Conservation (phyloP, 2,329 filamentous ascomycete genomes). For the Colletotrichum theobromicola region DNA sequence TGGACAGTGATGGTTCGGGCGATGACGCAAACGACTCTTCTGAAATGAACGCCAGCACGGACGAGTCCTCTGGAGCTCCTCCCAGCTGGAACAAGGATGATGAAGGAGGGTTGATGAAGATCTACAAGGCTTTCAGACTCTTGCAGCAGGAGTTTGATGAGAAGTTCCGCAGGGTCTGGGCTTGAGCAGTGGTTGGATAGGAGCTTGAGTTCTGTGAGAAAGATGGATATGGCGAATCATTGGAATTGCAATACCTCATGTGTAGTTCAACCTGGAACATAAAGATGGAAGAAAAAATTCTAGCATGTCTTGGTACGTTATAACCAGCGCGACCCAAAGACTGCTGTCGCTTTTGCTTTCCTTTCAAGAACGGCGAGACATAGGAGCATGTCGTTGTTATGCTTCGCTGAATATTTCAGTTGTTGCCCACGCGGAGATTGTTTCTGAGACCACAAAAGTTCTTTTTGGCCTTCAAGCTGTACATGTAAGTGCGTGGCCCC, state of each 20-base stretch:
- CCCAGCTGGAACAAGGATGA: conserved; percentile 32
- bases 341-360: not conserved
- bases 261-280: not conserved
- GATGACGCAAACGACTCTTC: conserved; percentile 29
- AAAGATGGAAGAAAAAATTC: not conserved
- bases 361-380: not conserved
- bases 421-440: not conserved
- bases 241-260: no score
- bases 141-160: conserved; percentile 65
- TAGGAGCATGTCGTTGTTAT: not conserved
- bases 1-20: conserved; percentile 36
- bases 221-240: not conserved
- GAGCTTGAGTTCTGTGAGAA: not conserved
- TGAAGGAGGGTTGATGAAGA: conserved; percentile 54
- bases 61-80: not conserved
- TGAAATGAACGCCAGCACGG: not conserved
- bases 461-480: not conserved
- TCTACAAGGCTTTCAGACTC: conserved; percentile 63
- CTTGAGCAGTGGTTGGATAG: conserved; percentile 37
- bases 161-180: conserved; percentile 68
- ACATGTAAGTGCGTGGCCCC: not conserved
- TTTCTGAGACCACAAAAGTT: not conserved
- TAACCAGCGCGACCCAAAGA: not conserved
- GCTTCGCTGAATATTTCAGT: not conserved
- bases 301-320: not conserved